Percentiles rank a stretch among this genome's conserved stretches.
Evolutionary conservation across 2,329 filamentous ascomycete species (phyloP).

Genomic region (Apiospora aurea): DNA sequence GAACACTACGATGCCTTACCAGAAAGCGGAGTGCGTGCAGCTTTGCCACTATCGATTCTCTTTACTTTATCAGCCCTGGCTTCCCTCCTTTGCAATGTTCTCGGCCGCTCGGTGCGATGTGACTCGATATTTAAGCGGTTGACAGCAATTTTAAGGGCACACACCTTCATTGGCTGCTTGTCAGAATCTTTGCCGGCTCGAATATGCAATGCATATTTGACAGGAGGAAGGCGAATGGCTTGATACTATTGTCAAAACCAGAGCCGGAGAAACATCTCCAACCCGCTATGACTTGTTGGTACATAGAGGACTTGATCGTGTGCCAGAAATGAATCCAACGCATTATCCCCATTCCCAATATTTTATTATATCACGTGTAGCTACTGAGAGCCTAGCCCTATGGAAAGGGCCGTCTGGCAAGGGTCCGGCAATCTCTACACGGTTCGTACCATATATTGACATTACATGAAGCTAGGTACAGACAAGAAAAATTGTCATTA

Average conservation of each 20-base stretch:
- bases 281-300: background rate
- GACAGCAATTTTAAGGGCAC: background rate
- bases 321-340: background rate
- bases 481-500: background rate
- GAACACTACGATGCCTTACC: background rate
- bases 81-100: background rate
- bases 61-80: background rate
- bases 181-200: background rate
- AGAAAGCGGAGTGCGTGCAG: background rate
- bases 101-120: background rate
- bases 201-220: background rate
- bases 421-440: background rate
- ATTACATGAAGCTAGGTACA: background rate
- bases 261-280: background rate
- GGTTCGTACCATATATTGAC: background rate
- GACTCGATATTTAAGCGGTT: background rate
- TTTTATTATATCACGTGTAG: background rate
- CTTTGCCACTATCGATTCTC: conserved; percentile 6
- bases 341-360: too few relatives aligned
- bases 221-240: background rate
- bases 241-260: background rate
- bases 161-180: background rate
- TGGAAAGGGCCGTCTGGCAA: background rate
- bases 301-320: background rate
- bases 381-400: background rate